Percentiles rank a stretch among this genome's conserved stretches.
phyloP scores from a whole-genome alignment of 495 filamentous ascomycete genomes.

The Hypomontagnella monticulosa region DNA sequence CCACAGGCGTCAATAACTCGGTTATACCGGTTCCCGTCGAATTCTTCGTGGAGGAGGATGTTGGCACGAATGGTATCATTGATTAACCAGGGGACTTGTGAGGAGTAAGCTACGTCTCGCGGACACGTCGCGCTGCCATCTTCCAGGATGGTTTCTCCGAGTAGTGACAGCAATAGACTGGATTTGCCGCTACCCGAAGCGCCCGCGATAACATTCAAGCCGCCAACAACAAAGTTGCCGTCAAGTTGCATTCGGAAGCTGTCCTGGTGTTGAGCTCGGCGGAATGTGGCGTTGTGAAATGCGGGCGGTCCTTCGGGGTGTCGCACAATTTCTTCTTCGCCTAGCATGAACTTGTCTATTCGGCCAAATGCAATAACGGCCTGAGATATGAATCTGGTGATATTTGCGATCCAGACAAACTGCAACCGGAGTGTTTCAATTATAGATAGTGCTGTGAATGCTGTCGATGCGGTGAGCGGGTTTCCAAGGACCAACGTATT shows the following conservation, averaged over 20 bases:
- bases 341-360: constrained; percentile 1
- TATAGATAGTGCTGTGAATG: constrained; percentile 5
- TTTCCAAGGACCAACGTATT: background rate
- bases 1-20: constrained; percentile 2
- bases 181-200: constrained; percentile 2
- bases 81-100: background rate
- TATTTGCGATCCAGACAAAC: constrained; percentile 5
- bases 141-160: constrained; percentile 6
- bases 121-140: constrained; percentile 1
- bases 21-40: background rate
- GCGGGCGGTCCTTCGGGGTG: background rate
- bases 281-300: constrained; percentile 1
- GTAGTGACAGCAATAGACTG: background rate
- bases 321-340: background rate
- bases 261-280: background rate
- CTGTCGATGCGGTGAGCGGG: background rate
- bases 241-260: background rate
- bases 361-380: background rate
- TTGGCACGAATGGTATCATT: constrained; percentile 1
- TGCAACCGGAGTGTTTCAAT: background rate
- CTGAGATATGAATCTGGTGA: background rate
- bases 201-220: background rate
- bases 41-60: background rate
- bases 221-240: background rate
- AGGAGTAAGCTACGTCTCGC: constrained; percentile 1